phyloP scores from a whole-genome alignment of 192 early-diverging fungal species.

The Pecoramyces ruminantium region DNA sequence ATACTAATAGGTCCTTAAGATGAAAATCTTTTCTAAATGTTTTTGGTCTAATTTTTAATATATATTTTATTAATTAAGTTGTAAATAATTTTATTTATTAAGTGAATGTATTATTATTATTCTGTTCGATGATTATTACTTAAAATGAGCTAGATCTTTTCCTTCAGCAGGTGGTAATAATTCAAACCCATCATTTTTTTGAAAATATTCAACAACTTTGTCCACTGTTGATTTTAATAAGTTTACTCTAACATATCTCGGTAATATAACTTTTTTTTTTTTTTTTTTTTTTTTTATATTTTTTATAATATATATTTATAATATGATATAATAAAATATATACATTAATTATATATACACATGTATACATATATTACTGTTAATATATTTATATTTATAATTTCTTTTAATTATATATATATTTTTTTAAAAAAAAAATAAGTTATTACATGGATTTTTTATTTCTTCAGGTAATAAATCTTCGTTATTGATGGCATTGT shows the following conservation, averaged over 20 bases:
- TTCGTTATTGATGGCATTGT: slow-evolving; percentile 37
- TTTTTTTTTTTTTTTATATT: too few relatives aligned
- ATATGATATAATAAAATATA: too few relatives aligned
- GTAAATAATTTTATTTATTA: not conserved
- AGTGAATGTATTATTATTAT: not conserved
- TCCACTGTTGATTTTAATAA: slow-evolving; percentile 52
- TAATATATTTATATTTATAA: too few relatives aligned
- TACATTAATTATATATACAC: too few relatives aligned
- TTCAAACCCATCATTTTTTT: slow-evolving; percentile 18
- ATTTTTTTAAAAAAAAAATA: not conserved
- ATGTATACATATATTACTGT: too few relatives aligned
- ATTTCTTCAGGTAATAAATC: slow-evolving; percentile 50
- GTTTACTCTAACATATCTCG: slow-evolving; percentile 82
- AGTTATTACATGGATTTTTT: slow-evolving; percentile 9
- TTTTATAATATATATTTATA: too few relatives aligned
- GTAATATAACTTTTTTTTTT: slow-evolving; percentile 30
- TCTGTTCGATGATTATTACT: not conserved
- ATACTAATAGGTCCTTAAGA: slow-evolving; percentile 62
- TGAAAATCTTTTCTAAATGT: slow-evolving; percentile 43
- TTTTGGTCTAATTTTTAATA: slow-evolving; percentile 8
- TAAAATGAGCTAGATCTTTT: slow-evolving; percentile 7
- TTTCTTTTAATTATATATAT: too few relatives aligned
- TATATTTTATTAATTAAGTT: not conserved
- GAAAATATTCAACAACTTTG: slow-evolving; percentile 40
- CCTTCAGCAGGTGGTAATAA: slow-evolving; percentile 12